Conservation (phyloP, 176 grass and related monocot genomes). For the Musa acuminata region DNA sequence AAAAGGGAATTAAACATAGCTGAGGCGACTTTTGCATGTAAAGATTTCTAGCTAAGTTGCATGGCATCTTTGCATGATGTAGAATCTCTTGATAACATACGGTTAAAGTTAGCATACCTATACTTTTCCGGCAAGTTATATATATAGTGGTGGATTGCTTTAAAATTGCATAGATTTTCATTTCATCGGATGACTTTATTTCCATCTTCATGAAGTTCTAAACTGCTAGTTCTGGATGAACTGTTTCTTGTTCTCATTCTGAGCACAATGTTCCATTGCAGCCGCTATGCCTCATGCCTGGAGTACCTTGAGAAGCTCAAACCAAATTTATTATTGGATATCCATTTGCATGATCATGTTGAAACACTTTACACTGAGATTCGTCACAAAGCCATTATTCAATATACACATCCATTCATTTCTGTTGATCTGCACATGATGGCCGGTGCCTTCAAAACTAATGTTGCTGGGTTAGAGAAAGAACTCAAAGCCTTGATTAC, state of each 20-base stretch:
- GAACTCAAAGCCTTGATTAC: constrained; percentile 83
- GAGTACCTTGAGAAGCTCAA: constrained; percentile 25
- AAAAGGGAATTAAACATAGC: no score
- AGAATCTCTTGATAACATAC: no score
- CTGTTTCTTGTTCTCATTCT: constrained; percentile 4
- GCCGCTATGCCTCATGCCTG: constrained; percentile 20
- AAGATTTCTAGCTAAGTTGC: no score
- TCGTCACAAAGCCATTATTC: constrained; percentile 58
- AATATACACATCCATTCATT: constrained; percentile 91
- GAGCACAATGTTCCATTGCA: constrained; percentile 13
- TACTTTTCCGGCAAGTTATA: no score
- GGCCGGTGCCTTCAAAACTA: constrained; percentile 82
- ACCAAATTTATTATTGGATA: constrained; percentile 17
- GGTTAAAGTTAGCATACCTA: no score
- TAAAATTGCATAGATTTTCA: not conserved
- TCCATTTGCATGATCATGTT: constrained; percentile 26
- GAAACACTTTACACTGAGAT: constrained; percentile 17
- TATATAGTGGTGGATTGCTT: no score
- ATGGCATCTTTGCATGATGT: no score
- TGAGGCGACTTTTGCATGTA: no score
- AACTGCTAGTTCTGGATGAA: not conserved
- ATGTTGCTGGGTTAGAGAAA: constrained; percentile 68
- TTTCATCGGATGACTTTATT: not conserved
- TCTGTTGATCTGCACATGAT: constrained; percentile 91
- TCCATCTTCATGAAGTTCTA: not conserved